Evolutionary conservation across 768 basidiomycete genomes (phyloP), one percentile per base, ranked within the genome.

Genomic region (Lactarius sp.): DNA sequence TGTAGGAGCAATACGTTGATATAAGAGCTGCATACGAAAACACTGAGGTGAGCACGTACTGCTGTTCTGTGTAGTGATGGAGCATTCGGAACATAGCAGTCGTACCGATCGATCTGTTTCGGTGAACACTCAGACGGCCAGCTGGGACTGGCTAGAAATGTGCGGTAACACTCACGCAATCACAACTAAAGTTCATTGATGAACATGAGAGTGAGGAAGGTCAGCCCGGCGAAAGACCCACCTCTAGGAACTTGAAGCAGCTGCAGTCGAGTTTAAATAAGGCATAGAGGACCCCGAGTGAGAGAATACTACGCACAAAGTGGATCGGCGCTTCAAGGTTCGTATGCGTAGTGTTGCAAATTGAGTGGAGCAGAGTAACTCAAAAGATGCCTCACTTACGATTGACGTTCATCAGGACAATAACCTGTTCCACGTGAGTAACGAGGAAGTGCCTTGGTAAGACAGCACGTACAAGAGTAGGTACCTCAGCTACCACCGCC

Each of bases 401-500:
- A 34, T 52, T 47, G 39, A 52, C 33, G 41, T 60, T 36, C 12
- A 16, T 12, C 8, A 52, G 1, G 27, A 52, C 51, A 20, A 60
- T 33, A 2, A 1, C 8, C 59, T 60, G 13, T 42, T 22, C 12
- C 18, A 34, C 12, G 7, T 42, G n/a, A 60, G 27, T 20, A n/a
- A n/a, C 12, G n/a, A 34, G 14, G n/a, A 27, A 18, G 27, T 7
- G 16, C 31, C 41, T n/a, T 51, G 22, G 10, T 31, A 13, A n/a
- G 22, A 42, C 12, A 0, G 14, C 16, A 58, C 61, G 16, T 8
- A 57, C 61, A 8, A 62, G 42, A 33, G 56, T 46, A 47, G 61
- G 61, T 51, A 58, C 33, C 56, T 62, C 61, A 14, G 51, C 61
- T 2, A 7, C 61, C 18, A 62, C 56, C 1, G 61, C 61, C 50